Evolutionary conservation across 495 filamentous ascomycete species (phyloP).

Genomic region (Hapsidospora chrysogenum): DNA sequence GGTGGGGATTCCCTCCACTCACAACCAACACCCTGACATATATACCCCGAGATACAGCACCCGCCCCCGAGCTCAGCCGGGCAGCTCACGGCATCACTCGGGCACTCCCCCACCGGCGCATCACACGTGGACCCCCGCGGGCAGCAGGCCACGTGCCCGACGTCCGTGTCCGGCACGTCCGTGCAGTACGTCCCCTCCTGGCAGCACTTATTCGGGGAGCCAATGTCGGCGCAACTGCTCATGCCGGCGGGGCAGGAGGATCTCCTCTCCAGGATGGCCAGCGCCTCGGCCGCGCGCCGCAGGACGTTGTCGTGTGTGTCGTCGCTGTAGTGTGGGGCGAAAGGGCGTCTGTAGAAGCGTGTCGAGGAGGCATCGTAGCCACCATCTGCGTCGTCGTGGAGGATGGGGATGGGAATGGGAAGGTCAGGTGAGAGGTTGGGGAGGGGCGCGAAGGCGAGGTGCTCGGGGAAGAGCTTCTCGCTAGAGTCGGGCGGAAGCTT

Average conservation of each 20-base stretch:
- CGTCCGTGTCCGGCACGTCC: conserved; percentile 51
- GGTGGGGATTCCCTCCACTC: conserved; percentile 19
- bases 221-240: conserved; percentile 46
- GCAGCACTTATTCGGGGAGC: conserved; percentile 66
- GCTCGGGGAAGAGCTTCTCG: conserved; percentile 66
- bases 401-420: conserved; percentile 6
- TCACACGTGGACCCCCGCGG: conserved; percentile 51
- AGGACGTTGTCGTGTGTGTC: conserved; percentile 9
- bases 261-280: conserved; percentile 22
- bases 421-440: conserved; percentile 3
- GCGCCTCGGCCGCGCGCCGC: conserved; percentile 16
- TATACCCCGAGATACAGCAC: conserved; percentile 71
- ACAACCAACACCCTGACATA: conserved; percentile 72
- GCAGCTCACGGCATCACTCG: conserved; percentile 49
- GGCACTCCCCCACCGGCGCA: conserved; percentile 45
- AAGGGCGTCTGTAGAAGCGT: conserved; percentile 17
- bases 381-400: conserved; percentile 9
- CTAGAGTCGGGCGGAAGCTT: conserved; percentile 75
- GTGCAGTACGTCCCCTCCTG: conserved; percentile 46
- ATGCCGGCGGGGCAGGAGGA: conserved; percentile 66
- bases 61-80: conserved; percentile 56
- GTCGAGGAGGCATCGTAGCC: conserved; percentile 13
- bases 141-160: conserved; percentile 77
- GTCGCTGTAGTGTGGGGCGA: conserved; percentile 14
- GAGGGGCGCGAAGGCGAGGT: conserved; percentile 29